These are phyloP conservation scores for Scutellaria baicalensis DNA, from an alignment of 257 asterid genomes.

Conservation along the genomic window DNA sequence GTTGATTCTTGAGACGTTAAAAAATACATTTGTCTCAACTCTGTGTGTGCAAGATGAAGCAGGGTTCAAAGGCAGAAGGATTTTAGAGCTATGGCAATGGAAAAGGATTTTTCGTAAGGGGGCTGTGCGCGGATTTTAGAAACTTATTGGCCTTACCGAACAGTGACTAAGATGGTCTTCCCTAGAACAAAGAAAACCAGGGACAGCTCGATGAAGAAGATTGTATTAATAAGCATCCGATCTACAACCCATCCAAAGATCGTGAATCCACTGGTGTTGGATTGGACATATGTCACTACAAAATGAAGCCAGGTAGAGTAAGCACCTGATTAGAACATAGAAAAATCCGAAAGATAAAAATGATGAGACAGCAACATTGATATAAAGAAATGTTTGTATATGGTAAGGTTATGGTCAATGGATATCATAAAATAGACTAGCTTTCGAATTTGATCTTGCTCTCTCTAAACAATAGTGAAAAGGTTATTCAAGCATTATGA, in stretches of 20 bases:
- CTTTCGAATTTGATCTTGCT: not conserved
- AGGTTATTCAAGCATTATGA: not conserved
- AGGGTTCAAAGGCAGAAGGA: not conserved
- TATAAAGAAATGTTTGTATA: not conserved
- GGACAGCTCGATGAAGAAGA: constrained; percentile 78
- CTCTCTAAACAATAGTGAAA: not conserved
- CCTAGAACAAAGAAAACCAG: constrained; percentile 79
- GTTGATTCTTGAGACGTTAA: not conserved
- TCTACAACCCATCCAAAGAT: constrained; percentile 78
- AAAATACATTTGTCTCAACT: not conserved
- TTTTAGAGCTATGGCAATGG: not conserved
- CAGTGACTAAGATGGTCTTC: constrained; percentile 57
- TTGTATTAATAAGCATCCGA: constrained; percentile 61
- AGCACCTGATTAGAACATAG: not conserved
- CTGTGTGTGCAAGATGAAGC: not conserved
- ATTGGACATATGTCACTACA: constrained; percentile 79
- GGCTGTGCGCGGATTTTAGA: not conserved
- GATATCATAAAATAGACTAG: no score
- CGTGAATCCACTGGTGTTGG: constrained; percentile 81
- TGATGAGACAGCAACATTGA: not conserved
- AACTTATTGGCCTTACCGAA: constrained; percentile 24
- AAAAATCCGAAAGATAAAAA: not conserved
- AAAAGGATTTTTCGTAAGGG: not conserved
- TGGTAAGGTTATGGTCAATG: no score
- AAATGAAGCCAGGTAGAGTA: not conserved